A percentile compares a stretch with the other conserved stretches of the same genome.
Conservation (phyloP, 2,329 filamentous ascomycete genomes). For the Myriosclerotinia duriaeana region DNA sequence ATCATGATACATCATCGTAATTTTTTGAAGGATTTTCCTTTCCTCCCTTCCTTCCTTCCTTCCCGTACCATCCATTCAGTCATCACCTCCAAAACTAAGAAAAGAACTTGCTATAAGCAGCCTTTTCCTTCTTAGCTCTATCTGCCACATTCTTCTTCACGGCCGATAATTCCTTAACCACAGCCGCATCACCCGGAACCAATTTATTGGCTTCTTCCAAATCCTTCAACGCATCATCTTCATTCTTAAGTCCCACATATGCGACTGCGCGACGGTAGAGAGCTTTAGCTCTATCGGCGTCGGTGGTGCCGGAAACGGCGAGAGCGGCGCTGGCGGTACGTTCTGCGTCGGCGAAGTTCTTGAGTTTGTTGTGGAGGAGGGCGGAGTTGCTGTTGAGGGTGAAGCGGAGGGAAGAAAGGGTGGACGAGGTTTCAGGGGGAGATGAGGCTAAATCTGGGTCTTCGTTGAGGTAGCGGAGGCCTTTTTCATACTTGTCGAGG, state of each 20-base stretch:
- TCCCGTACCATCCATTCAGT: not conserved
- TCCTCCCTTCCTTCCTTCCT: not conserved
- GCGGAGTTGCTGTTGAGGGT: constrained; percentile 86
- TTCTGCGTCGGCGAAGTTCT: constrained; percentile 67
- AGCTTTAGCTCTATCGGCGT: constrained; percentile 84
- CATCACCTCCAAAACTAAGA: constrained; percentile 26
- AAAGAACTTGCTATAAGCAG: constrained; percentile 91
- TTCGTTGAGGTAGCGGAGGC: constrained; percentile 82
- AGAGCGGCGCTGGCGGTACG: constrained; percentile 73
- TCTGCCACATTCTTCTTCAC: constrained; percentile 76
- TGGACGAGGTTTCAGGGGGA: constrained; percentile 62
- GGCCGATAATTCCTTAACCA: constrained; percentile 71
- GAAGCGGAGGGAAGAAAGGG: constrained; percentile 75
- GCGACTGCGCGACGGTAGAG: constrained; percentile 80
- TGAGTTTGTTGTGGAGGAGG: constrained; percentile 79
- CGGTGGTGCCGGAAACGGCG: constrained; percentile 61
- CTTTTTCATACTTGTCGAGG: constrained; percentile 93
- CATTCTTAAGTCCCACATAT: constrained; percentile 74
- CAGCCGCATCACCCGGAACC: constrained; percentile 70
- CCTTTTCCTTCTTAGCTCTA: constrained; percentile 83
- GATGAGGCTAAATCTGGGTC: constrained; percentile 75
- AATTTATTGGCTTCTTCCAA: constrained; percentile 74
- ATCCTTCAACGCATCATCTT: constrained; percentile 75
- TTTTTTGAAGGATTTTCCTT: not conserved
- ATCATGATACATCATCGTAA: constrained; percentile 7